Base-by-base conservation (phyloP, 2,329 filamentous ascomycete species). In the Lasiodiplodia sp. region DNA sequence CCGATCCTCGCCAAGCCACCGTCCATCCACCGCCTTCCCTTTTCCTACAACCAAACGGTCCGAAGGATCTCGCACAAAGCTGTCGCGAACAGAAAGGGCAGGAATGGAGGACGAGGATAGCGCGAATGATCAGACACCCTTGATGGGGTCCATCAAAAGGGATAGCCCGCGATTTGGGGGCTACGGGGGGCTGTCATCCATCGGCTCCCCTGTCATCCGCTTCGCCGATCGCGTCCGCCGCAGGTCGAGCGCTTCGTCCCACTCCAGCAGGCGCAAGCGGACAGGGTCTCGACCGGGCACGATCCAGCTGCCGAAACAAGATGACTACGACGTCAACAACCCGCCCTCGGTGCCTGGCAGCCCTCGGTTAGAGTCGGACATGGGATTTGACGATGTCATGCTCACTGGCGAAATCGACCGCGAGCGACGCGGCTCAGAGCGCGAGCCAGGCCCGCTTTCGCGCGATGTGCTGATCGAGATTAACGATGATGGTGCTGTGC, bases 321-420 rank as follows among this genome's bases (percentile, higher is more conserved):
- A 75, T 47, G 83, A 85, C 57, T 88, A 88, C 78, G 85, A 90
- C 81, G 84, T 90, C 71, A 90, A 90, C 76, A 90, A 90, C 70
- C 88, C 88, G 12, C 88, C 88, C 0, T 90, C 88, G 0, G 83
- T 89, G 28, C 88, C 88, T 2, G 83, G 82, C 2, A 88, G 87
- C 63, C 88, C 88, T 0, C 84, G 83, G 56, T 72, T 87, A 44
- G 85, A 86, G 5, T 79, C 84, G 2, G 83, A 86, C 4, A 81
- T 85, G 72, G 81, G 80, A 8, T 85, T 84, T 67, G 86, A 88
- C 71, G 87, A 89, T 82, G 83, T 91, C 71, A 90, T 94, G 87
- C 87, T 93, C 67, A 84, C 90, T 10, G 88, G 91, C 71, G 88
- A 92, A 64, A 81, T 91, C 49, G 80, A 72, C 11, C 73, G 72